Percentiles rank a stretch among this genome's conserved stretches.
These are phyloP conservation scores for Leishmania amazonensis DNA, from an alignment of 208 protist genomes.

Conservation along the genomic window DNA sequence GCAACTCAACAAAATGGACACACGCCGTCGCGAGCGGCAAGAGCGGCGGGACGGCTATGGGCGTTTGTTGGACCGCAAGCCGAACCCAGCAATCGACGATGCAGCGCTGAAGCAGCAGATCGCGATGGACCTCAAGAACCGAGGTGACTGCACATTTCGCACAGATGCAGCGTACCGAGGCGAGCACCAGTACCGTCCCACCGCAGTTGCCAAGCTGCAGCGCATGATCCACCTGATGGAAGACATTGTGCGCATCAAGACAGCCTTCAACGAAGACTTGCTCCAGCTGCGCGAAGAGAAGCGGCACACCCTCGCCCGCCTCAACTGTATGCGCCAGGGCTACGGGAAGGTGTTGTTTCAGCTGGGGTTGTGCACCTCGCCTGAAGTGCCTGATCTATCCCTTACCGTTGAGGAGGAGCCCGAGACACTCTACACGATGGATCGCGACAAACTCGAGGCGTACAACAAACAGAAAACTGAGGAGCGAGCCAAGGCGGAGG, in stretches of 20 bases:
- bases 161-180: constrained; percentile 85
- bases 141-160: constrained; percentile 96
- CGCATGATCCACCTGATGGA: constrained; percentile 94
- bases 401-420: constrained; percentile 65
- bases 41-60: constrained; percentile 72
- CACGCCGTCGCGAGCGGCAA: constrained; percentile 77
- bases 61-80: constrained; percentile 64
- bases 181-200: constrained; percentile 73
- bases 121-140: constrained; percentile 58
- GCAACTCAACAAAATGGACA: constrained; percentile 90
- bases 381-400: constrained; percentile 10
- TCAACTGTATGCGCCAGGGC: constrained; percentile 61
- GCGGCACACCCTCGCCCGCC: constrained; percentile 48
- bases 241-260: constrained; percentile 75
- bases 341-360: constrained; percentile 17
- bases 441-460: constrained; percentile 60
- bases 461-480: constrained; percentile 56
- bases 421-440: constrained; percentile 69
- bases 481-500: constrained; percentile 58
- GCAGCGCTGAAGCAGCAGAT: constrained; percentile 61
- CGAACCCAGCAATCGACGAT: constrained; percentile 86
- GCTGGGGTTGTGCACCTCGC: constrained; percentile 14
- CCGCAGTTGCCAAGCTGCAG: constrained; percentile 92
- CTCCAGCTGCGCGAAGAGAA: constrained; percentile 92
- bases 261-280: constrained; percentile 93